These are phyloP conservation scores for Ligustrum vulgare DNA, from an alignment of 257 asterid genomes.

Conservation along the genomic window DNA sequence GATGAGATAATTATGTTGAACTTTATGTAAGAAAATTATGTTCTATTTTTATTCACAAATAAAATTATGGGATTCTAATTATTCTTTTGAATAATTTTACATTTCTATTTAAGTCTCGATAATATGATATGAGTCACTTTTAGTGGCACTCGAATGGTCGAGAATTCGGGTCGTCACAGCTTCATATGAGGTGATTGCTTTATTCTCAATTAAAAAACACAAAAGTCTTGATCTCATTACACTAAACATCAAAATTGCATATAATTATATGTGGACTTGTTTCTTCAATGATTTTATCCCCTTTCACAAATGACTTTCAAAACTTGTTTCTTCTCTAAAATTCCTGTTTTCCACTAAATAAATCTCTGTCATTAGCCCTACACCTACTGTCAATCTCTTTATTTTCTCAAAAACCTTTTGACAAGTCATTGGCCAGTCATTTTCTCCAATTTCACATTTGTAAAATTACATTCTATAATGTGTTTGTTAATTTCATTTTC, in stretches of 20 bases:
- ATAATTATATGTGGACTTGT: slow-evolving; percentile 19
- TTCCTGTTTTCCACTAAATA: slow-evolving; percentile 42
- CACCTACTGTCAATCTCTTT: slow-evolving; percentile 62
- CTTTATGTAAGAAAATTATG: no score
- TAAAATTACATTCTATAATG: slow-evolving; percentile 24
- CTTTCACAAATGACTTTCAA: not conserved
- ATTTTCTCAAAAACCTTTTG: slow-evolving; percentile 24
- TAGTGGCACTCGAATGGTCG: no score
- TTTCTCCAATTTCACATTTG: slow-evolving; percentile 28
- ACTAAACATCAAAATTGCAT: slow-evolving; percentile 9
- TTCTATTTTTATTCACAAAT: no score
- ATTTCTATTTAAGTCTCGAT: no score
- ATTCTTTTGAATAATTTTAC: no score
- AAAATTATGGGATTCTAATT: no score
- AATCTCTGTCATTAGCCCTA: slow-evolving; percentile 68
- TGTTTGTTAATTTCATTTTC: slow-evolving; percentile 25
- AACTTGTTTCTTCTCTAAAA: not conserved
- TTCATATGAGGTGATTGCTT: slow-evolving; percentile 19
- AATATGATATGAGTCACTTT: no score
- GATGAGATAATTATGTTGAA: no score
- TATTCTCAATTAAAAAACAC: slow-evolving; percentile 17
- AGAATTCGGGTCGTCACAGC: no score
- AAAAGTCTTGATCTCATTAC: slow-evolving; percentile 10
- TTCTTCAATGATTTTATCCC: slow-evolving; percentile 13
- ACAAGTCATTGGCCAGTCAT: slow-evolving; percentile 14